Evolutionary conservation across 1,284 basidiomycete species (phyloP).

Genomic region (Cutaneotrichosporon arboriforme): DNA sequence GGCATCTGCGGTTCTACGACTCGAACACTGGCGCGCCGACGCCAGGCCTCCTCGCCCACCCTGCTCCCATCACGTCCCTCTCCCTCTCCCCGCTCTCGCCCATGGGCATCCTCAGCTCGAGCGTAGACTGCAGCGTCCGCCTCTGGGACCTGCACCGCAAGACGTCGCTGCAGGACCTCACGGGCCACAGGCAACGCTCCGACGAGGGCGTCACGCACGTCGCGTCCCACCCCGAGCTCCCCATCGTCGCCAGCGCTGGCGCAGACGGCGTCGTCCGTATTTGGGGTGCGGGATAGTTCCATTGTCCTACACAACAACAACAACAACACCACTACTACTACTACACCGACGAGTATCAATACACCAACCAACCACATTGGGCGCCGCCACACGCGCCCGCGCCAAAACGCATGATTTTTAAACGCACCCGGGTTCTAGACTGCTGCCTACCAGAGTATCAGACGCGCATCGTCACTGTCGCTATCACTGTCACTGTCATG

Average conservation of each 20-base stretch:
- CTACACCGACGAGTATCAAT: no score
- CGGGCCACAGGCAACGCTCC: slow-evolving; percentile 74
- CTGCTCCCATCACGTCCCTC: slow-evolving; percentile 83
- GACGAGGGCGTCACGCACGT: slow-evolving; percentile 73
- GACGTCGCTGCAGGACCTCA: slow-evolving; percentile 80
- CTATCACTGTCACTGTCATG: not conserved
- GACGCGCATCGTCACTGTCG: slow-evolving; percentile 3
- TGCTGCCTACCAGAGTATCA: no score
- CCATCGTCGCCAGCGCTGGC: slow-evolving; percentile 85
- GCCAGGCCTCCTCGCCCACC: slow-evolving; percentile 82
- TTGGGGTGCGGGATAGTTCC: slow-evolving; percentile 48
- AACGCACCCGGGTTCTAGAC: no score
- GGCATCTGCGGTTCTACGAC: slow-evolving; percentile 85
- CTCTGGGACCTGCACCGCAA: slow-evolving; percentile 77
- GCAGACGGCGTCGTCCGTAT: slow-evolving; percentile 92
- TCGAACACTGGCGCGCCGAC: slow-evolving; percentile 55
- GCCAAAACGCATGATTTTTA: no score
- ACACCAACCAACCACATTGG: no score
- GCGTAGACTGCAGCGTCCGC: slow-evolving; percentile 87
- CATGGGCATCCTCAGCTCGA: slow-evolving; percentile 72
- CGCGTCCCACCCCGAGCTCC: slow-evolving; percentile 62
- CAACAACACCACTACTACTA: no score
- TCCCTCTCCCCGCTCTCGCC: slow-evolving; percentile 72
- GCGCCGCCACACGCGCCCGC: no score
- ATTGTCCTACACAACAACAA: no score